A percentile compares a stretch with the other conserved stretches of the same genome.
Conservation (phyloP, 2,329 filamentous ascomycete species). For the Fusarium albidum region DNA sequence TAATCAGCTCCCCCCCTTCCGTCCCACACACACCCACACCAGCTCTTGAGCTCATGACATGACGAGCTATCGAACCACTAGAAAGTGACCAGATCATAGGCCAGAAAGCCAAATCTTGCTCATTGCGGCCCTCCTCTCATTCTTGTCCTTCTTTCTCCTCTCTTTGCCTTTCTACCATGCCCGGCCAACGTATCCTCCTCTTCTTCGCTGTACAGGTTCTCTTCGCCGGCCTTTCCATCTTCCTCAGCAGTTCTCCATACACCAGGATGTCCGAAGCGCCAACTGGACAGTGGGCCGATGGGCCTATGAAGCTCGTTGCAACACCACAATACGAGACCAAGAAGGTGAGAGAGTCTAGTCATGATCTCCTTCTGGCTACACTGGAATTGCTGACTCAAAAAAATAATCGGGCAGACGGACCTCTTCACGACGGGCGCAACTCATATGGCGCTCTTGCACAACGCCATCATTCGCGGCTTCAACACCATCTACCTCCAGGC, state of each 20-base stretch:
- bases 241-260: conserved; percentile 47
- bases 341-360: conserved; percentile 50
- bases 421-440: conserved; percentile 67
- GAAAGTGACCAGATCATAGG: conserved; percentile 27
- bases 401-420: conserved; percentile 52
- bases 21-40: conserved; percentile 25
- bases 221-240: conserved; percentile 39
- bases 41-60: conserved; percentile 31
- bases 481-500: conserved; percentile 71
- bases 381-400: not conserved
- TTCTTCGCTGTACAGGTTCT: conserved; percentile 43
- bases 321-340: conserved; percentile 63
- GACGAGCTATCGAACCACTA: conserved; percentile 34
- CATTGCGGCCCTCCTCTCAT: conserved; percentile 7
- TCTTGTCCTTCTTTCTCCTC: not conserved
- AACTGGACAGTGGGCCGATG: conserved; percentile 59
- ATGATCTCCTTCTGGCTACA: not conserved
- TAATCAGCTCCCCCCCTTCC: conserved; percentile 27
- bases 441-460: conserved; percentile 70
- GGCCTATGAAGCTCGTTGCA: conserved; percentile 60
- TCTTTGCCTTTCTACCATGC: conserved; percentile 27
- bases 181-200: conserved; percentile 31
- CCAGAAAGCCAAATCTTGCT: conserved; percentile 23
- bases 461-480: conserved; percentile 68
- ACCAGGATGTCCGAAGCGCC: conserved; percentile 44